Evolutionary conservation across 1,139 yeast species (phyloP), one percentile per base, ranked within the genome.

Genomic region (Yamadazyma friedrichii): DNA sequence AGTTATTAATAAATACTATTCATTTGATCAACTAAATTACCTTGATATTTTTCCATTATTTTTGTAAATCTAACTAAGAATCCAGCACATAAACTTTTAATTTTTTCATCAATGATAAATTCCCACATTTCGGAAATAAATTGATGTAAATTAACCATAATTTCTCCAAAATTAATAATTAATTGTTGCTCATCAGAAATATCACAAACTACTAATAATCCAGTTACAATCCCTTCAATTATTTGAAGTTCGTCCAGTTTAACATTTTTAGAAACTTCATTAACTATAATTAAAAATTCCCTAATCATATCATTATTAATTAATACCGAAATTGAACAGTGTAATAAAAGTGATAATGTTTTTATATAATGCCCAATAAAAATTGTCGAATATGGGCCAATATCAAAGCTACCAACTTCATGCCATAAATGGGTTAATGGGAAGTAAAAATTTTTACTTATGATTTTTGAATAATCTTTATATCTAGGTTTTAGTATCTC

Each of bases 381-480:
- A 1, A 83, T 53, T 0, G 80, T 68, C 0, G 84, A 76, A 53
- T 79, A 80, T 32, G 67, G 70, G 0, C 86, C 86, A 37, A 78
- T 66, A 39, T 70, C 65, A 25, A 76, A 68, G 1, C 67, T 68
- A 4, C 62, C 55, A 4, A 65, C 55, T 34, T 72, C 71, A 48
- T 77, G 70, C 84, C 85, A 81, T 1, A 77, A 65, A 15, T 72
- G 69, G 0, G 76, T 55, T 41, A 85, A 64, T 1, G 89, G 84
- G 49, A 74, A 81, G 50, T 71, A 82, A 43, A 82, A 72, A 22
- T 59, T 54, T 2, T 65, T 57, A 1, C 77, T 71, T 5, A 80
- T 74, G 2, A 76, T 48, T 37, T 68, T 69, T 43, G 76, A 68
- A 49, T 76, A 80, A 30, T 67, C 60, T 4, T 62, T 52, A 15